These are phyloP conservation scores for Amanita exitialis DNA, from an alignment of 768 basidiomycete genomes.

Conservation along the genomic window DNA sequence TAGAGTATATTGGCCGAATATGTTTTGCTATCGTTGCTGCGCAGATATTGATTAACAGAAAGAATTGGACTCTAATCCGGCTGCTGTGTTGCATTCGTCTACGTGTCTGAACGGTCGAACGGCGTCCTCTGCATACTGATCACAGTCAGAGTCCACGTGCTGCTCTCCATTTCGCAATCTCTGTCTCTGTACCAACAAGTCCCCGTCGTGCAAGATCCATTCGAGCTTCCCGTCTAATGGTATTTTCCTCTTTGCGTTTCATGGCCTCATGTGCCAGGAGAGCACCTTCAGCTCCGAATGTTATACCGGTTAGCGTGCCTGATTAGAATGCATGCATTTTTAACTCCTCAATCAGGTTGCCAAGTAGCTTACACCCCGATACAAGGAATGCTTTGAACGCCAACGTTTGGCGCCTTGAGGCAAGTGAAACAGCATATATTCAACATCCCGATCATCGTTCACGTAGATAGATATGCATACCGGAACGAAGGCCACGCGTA, in stretches of 20 bases:
- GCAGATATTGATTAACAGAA: not conserved
- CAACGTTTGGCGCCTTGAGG: conserved; percentile 61
- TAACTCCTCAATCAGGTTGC: conserved; percentile 2
- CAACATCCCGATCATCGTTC: not conserved
- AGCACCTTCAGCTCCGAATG: conserved; percentile 69
- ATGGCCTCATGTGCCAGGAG: conserved; percentile 60
- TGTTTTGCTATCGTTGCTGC: not conserved
- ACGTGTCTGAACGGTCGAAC: not conserved
- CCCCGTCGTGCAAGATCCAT: conserved; percentile 68
- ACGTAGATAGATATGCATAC: conserved; percentile 19
- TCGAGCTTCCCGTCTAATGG: conserved; percentile 62
- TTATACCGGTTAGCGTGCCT: conserved; percentile 60
- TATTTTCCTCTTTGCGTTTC: conserved; percentile 57
- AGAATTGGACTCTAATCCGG: not conserved
- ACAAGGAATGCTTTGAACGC: conserved; percentile 77
- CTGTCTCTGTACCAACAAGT: conserved; percentile 72
- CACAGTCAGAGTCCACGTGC: conserved; percentile 20
- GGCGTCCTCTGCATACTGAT: too few species aligned
- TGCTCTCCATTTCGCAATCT: conserved; percentile 72
- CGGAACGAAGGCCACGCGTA: conserved; percentile 66
- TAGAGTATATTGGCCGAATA: not conserved
- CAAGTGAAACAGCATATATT: not conserved
- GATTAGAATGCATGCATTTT: conserved; percentile 7
- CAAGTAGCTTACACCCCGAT: conserved; percentile 46
- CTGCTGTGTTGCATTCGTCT: not conserved